Percentiles rank a stretch among this genome's conserved stretches.
Evolutionary conservation across 805 yeast genomes (phyloP).

Genomic region (Wickerhamiella lipophila): DNA sequence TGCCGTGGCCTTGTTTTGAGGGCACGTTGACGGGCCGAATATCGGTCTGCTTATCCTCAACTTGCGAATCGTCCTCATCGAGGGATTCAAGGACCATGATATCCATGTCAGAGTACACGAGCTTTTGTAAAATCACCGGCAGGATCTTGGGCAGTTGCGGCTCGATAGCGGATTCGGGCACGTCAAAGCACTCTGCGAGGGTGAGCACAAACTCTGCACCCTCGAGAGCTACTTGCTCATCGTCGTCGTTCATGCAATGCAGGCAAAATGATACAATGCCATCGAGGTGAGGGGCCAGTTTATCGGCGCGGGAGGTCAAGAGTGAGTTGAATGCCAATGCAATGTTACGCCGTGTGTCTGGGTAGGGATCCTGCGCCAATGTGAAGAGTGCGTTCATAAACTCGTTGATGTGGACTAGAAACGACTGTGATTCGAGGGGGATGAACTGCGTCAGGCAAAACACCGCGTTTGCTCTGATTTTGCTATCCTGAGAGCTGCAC

Average conservation of each 20-base stretch:
- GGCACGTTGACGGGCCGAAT: slow-evolving; percentile 71
- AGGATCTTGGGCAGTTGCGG: slow-evolving; percentile 50
- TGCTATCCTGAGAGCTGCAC: slow-evolving; percentile 27
- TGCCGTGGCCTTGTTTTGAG: slow-evolving; percentile 35
- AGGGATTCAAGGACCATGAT: slow-evolving; percentile 47
- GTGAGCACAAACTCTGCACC: slow-evolving; percentile 85
- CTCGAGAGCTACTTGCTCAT: slow-evolving; percentile 71
- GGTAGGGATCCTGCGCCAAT: slow-evolving; percentile 48
- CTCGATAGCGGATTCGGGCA: slow-evolving; percentile 38
- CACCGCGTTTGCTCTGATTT: slow-evolving; percentile 49
- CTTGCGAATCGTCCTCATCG: slow-evolving; percentile 65
- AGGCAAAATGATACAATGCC: slow-evolving; percentile 80
- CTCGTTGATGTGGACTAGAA: slow-evolving; percentile 51
- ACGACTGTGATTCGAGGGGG: slow-evolving; percentile 52
- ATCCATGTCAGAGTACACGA: slow-evolving; percentile 83
- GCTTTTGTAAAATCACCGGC: slow-evolving; percentile 65
- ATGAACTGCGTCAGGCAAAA: slow-evolving; percentile 68
- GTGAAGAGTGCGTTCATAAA: slow-evolving; percentile 52
- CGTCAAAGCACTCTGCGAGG: slow-evolving; percentile 47
- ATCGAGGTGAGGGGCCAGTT: slow-evolving; percentile 60
- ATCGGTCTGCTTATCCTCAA: slow-evolving; percentile 78
- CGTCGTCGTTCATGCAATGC: slow-evolving; percentile 55
- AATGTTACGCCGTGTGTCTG: slow-evolving; percentile 55
- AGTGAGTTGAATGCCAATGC: slow-evolving; percentile 64
- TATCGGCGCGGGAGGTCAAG: slow-evolving; percentile 68